Conservation (phyloP, 495 filamentous ascomycete species). For the Neurospora sp. region DNA sequence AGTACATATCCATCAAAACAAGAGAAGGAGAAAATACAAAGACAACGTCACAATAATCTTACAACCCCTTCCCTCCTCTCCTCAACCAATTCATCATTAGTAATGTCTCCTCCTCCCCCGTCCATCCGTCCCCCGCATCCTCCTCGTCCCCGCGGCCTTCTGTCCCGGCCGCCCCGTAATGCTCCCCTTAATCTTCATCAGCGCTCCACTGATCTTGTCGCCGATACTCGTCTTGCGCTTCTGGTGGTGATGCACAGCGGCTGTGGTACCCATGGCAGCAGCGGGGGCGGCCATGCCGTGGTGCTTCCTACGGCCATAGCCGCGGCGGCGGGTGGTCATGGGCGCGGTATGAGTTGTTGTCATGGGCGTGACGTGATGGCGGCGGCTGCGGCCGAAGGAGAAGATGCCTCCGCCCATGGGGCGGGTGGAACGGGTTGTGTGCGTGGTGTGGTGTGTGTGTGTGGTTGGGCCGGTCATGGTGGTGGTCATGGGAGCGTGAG, state of each 20-base stretch:
- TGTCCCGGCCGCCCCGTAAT: constrained; percentile 51
- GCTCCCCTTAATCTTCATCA: constrained; percentile 55
- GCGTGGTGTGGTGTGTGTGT: background rate
- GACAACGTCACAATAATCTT: background rate
- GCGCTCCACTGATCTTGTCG: constrained; percentile 60
- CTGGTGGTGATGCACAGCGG: constrained; percentile 39
- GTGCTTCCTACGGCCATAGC: constrained; percentile 1
- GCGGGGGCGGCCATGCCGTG: constrained; percentile 13
- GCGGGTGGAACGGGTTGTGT: background rate
- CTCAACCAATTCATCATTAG: background rate
- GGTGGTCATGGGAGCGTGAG: background rate
- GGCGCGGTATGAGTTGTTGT: background rate
- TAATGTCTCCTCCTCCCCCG: constrained; percentile 26
- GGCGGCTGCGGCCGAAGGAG: background rate
- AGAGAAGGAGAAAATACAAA: background rate
- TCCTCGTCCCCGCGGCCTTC: constrained; percentile 61
- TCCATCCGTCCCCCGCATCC: constrained; percentile 66
- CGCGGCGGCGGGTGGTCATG: constrained; percentile 5
- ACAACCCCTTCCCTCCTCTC: background rate
- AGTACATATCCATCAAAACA: background rate
- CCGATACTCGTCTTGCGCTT: constrained; percentile 47
- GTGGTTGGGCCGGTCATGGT: background rate
- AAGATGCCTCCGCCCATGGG: background rate
- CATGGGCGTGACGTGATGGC: background rate
- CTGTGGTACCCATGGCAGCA: background rate